These are phyloP conservation scores for Iris pallida DNA, from an alignment of 116 monocot genomes.

Conservation along the genomic window DNA sequence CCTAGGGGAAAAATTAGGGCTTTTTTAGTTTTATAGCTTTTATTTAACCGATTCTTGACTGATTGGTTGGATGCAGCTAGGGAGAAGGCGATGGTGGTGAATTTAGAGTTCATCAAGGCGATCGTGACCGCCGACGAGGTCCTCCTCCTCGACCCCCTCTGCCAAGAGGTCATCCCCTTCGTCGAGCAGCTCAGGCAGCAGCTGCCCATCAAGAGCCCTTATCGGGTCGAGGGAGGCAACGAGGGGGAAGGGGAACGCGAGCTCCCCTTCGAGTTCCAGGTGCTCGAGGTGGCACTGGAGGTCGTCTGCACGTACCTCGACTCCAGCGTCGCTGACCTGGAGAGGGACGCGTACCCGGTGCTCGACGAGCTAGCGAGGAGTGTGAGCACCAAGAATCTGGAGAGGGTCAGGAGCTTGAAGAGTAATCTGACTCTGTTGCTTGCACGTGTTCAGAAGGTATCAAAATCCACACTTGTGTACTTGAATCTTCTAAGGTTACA, in stretches of 20 bases:
- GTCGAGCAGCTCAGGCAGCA: conserved; percentile 80
- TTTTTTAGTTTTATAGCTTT: not conserved
- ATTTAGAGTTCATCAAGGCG: conserved; percentile 82
- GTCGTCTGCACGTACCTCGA: conserved; percentile 69
- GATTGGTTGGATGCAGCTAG: conserved; percentile 50
- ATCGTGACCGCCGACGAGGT: conserved; percentile 90
- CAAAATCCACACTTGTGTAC: too few relatives aligned
- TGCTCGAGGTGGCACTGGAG: conserved; percentile 85
- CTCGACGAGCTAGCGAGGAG: conserved; percentile 79
- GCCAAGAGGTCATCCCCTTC: conserved; percentile 72
- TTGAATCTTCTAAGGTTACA: too few relatives aligned
- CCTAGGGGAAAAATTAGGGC: not conserved
- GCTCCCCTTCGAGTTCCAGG: conserved; percentile 95
- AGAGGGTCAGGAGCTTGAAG: conserved; percentile 77
- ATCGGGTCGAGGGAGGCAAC: conserved; percentile 15
- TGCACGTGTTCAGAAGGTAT: conserved; percentile 94
- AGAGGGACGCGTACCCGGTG: conserved; percentile 71
- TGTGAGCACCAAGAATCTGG: conserved; percentile 95
- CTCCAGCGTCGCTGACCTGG: conserved; percentile 68
- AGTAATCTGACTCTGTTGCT: conserved; percentile 77
- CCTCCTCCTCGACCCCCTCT: conserved; percentile 71
- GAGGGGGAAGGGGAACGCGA: conserved; percentile 48
- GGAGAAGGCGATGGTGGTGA: conserved; percentile 88
- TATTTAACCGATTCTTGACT: not conserved
- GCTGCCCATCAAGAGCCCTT: conserved; percentile 38